Evolutionary conservation across 306 rosid genomes (phyloP).

Genomic region (Hippophae gyantsensis): DNA sequence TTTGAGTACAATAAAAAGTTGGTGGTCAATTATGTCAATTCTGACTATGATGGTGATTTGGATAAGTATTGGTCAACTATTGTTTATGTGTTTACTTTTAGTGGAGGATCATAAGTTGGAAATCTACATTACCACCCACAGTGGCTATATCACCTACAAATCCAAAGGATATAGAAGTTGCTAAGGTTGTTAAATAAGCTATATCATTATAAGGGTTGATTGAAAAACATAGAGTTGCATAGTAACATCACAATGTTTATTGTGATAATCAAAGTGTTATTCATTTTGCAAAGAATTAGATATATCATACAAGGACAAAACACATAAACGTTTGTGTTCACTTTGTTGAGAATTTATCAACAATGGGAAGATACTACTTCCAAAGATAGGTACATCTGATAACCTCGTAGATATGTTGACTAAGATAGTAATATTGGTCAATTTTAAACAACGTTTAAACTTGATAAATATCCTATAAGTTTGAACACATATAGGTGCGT

Average conservation of each 20-base stretch:
- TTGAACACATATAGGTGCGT: too few species aligned
- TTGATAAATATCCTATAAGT: too few species aligned
- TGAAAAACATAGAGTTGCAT: neutral
- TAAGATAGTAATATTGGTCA: too few species aligned
- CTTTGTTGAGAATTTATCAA: too few species aligned
- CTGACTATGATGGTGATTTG: neutral
- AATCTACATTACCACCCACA: neutral
- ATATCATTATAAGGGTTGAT: neutral
- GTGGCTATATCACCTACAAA: neutral
- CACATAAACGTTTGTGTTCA: too few species aligned
- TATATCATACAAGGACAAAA: neutral
- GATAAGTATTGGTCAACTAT: neutral
- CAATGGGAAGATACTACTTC: too few species aligned
- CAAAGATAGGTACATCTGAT: too few species aligned
- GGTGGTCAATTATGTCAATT: neutral
- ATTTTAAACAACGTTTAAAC: too few species aligned
- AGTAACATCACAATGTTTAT: neutral
- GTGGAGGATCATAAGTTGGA: neutral
- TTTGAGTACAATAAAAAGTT: neutral
- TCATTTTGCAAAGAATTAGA: neutral
- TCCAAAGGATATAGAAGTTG: neutral
- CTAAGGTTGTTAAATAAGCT: neutral
- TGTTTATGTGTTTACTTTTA: neutral
- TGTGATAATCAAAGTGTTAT: constrained; percentile 1
- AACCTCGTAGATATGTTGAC: too few species aligned